Conservation (phyloP, 805 yeast species). For the Lachancea nothofagi region DNA sequence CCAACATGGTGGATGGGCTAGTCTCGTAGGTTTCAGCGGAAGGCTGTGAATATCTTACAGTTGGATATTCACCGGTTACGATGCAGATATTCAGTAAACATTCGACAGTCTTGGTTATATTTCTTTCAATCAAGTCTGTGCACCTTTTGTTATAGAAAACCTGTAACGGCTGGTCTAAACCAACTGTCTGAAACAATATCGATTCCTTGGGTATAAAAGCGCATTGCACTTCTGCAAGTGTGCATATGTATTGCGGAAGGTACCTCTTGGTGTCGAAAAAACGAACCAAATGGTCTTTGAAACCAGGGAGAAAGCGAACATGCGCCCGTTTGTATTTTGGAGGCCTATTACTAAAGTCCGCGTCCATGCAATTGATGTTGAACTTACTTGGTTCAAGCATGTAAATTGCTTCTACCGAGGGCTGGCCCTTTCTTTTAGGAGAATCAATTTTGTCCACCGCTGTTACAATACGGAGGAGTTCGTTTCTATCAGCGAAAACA, state of each 20-base stretch:
- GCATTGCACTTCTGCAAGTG: slow-evolving; percentile 41
- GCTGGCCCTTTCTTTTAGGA: slow-evolving; percentile 48
- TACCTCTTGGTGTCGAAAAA: slow-evolving; percentile 28
- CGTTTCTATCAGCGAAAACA: slow-evolving; percentile 39
- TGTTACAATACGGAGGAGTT: slow-evolving; percentile 49
- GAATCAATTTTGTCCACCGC: slow-evolving; percentile 62
- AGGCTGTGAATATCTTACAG: slow-evolving; percentile 61
- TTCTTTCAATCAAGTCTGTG: slow-evolving; percentile 51
- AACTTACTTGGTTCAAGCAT: slow-evolving; percentile 63
- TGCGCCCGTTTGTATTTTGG: slow-evolving; percentile 72
- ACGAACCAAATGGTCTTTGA: slow-evolving; percentile 31
- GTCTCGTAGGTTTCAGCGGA: slow-evolving; percentile 44
- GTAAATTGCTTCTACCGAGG: slow-evolving; percentile 74
- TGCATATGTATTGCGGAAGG: slow-evolving; percentile 26
- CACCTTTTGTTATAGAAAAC: slow-evolving; percentile 65
- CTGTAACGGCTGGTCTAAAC: slow-evolving; percentile 57
- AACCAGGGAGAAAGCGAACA: slow-evolving; percentile 65
- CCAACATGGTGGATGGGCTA: slow-evolving; percentile 53
- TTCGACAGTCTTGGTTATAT: slow-evolving; percentile 54
- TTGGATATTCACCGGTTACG: slow-evolving; percentile 82
- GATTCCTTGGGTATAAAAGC: slow-evolving; percentile 63
- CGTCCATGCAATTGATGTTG: slow-evolving; percentile 67
- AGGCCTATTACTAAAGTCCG: slow-evolving; percentile 64
- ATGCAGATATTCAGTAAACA: slow-evolving; percentile 69
- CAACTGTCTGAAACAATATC: slow-evolving; percentile 61